phyloP scores from a whole-genome alignment of 192 early-diverging fungal genomes.

The Backusella macrospora region DNA sequence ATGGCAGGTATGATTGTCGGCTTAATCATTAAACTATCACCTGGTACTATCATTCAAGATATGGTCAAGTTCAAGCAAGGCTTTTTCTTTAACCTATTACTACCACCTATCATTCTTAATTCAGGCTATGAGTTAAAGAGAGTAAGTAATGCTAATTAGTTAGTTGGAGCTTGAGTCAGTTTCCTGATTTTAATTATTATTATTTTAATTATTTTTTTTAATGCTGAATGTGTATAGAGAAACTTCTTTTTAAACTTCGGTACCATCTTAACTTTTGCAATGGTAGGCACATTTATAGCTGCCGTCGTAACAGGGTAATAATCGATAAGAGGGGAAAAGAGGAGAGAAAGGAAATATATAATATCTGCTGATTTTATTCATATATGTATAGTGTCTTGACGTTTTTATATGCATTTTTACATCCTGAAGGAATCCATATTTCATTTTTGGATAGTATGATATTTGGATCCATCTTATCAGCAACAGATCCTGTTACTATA shows the following conservation, averaged over 20 bases:
- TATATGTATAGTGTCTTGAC: constrained; percentile 54
- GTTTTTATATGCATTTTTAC: constrained; percentile 69
- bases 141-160: constrained; percentile 41
- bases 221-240: constrained; percentile 42
- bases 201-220: background rate
- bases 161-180: background rate
- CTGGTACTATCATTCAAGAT: constrained; percentile 63
- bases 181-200: background rate
- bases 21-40: constrained; percentile 59
- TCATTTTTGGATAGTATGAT: constrained; percentile 92
- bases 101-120: constrained; percentile 97
- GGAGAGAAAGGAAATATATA: background rate
- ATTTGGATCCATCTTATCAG: constrained; percentile 92
- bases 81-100: constrained; percentile 94
- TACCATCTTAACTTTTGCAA: constrained; percentile 90
- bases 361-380: background rate
- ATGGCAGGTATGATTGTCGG: constrained; percentile 80
- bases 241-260: constrained; percentile 89
- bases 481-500: constrained; percentile 97
- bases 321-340: background rate
- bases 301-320: constrained; percentile 86
- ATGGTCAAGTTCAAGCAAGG: constrained; percentile 91
- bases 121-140: constrained; percentile 95
- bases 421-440: constrained; percentile 70
- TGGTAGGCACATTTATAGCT: constrained; percentile 91